These are phyloP conservation scores for Pseudogymnoascus sp. DNA, from an alignment of 2,329 filamentous ascomycete species.

Conservation along the genomic window DNA sequence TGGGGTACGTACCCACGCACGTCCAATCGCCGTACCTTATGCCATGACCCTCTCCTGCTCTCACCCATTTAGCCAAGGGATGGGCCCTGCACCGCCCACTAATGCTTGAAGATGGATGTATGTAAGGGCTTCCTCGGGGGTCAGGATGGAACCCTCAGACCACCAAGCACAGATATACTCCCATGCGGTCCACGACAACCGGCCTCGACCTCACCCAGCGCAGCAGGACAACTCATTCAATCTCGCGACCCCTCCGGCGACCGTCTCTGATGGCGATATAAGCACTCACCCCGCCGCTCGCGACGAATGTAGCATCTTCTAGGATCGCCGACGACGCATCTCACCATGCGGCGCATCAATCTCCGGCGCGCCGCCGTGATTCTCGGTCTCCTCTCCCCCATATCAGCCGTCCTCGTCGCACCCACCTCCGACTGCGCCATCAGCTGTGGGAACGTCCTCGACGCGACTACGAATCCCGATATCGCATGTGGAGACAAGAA, in stretches of 20 bases:
- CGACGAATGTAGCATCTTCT: constrained; percentile 6
- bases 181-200: not conserved
- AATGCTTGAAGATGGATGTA: not conserved
- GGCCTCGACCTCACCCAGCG: not conserved
- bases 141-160: not conserved
- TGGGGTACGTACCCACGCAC: not conserved
- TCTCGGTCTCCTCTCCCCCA: not conserved
- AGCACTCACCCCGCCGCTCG: not conserved
- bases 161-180: not conserved
- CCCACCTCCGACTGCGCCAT: constrained; percentile 23
- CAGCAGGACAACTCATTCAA: not conserved
- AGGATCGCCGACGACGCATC: constrained; percentile 5
- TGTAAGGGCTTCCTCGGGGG: not conserved
- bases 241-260: not conserved
- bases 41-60: not conserved
- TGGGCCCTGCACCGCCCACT: not conserved
- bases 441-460: constrained; percentile 25
- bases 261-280: not conserved
- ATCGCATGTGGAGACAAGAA: constrained; percentile 19
- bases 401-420: constrained; percentile 5
- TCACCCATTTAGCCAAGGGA: not conserved
- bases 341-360: constrained; percentile 7
- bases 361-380: constrained; percentile 4
- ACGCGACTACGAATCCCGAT: constrained; percentile 19
- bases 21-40: not conserved